These are phyloP conservation scores for Stachybotrys echinatus DNA, from an alignment of 2,329 filamentous ascomycete species.

Conservation along the genomic window DNA sequence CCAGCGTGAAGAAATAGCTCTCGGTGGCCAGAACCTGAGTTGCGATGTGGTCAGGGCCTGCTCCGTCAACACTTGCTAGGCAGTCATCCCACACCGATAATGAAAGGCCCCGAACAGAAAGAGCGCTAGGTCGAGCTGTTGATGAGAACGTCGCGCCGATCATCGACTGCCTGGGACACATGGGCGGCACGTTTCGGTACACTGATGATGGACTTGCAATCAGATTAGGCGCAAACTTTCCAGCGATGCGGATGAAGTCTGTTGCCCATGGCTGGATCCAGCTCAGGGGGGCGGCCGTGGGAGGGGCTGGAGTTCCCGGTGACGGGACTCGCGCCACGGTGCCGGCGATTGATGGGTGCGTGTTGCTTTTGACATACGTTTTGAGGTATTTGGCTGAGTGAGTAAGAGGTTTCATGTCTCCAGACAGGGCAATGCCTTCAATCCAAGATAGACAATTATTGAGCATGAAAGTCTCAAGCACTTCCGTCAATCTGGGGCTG, in stretches of 20 bases:
- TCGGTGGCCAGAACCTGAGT: background rate
- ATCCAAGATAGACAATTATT: too few species aligned
- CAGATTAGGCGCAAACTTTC: background rate
- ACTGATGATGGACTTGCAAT: background rate
- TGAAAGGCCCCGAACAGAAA: background rate
- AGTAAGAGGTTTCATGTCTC: too few species aligned
- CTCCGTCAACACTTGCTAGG: background rate
- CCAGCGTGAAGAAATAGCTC: background rate
- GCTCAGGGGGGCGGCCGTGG: too few species aligned
- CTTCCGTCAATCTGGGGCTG: too few species aligned
- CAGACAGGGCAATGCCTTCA: too few species aligned
- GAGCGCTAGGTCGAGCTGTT: background rate
- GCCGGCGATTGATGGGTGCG: too few species aligned
- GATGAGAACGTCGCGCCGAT: background rate
- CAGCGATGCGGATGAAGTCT: background rate
- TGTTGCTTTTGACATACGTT: too few species aligned
- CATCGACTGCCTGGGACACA: background rate
- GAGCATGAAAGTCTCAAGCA: too few species aligned
- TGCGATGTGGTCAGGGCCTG: background rate
- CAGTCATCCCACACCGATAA: background rate
- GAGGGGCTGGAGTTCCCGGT: too few species aligned
- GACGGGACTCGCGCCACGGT: too few species aligned
- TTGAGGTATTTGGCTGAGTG: too few species aligned
- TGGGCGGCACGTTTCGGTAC: background rate
- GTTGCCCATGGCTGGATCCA: too few species aligned